Evolutionary conservation across 2,329 filamentous ascomycete species (phyloP).

Genomic region (Clonostachys rhizophaga): DNA sequence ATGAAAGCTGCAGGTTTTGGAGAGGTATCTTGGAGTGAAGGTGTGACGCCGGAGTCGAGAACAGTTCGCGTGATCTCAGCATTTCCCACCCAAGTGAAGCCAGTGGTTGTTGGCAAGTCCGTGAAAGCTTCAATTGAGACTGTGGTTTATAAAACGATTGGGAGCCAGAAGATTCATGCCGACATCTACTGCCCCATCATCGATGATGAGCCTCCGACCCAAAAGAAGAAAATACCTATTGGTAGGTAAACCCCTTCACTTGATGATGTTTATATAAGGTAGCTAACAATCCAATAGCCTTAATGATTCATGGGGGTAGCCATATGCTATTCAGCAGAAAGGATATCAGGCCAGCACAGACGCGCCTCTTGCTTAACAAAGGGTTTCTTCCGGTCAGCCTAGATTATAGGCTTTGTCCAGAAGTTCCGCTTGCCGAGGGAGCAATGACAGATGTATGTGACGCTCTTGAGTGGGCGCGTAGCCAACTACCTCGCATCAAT

Average conservation of each 20-base stretch:
- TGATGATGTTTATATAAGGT: too few relatives aligned
- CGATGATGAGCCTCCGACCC: background rate
- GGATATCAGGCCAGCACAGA: conserved; percentile 23
- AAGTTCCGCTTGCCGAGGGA: conserved; percentile 35
- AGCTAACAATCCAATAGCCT: conserved; percentile 14
- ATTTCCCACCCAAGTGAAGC: too few relatives aligned
- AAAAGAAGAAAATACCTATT: too few relatives aligned
- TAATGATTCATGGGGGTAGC: conserved; percentile 40
- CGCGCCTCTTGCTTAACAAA: conserved; percentile 21
- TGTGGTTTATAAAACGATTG: conserved; percentile 1
- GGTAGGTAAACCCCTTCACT: too few relatives aligned
- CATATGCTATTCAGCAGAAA: conserved; percentile 30
- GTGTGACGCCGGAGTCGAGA: too few relatives aligned
- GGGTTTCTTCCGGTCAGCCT: conserved; percentile 41
- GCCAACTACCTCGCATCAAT: conserved; percentile 7
- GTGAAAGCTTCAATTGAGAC: conserved; percentile 1
- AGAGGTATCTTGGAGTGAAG: too few relatives aligned
- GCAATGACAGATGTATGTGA: conserved; percentile 38
- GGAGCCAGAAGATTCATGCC: conserved; percentile 1
- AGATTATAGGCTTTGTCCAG: conserved; percentile 46
- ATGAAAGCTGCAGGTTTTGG: too few relatives aligned
- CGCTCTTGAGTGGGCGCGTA: conserved; percentile 29
- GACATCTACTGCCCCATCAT: conserved; percentile 2
- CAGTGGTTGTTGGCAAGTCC: too few relatives aligned
- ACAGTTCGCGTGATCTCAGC: too few relatives aligned